These are phyloP conservation scores for Galium porrigens DNA, from an alignment of 305 asterid species.

Conservation along the genomic window DNA sequence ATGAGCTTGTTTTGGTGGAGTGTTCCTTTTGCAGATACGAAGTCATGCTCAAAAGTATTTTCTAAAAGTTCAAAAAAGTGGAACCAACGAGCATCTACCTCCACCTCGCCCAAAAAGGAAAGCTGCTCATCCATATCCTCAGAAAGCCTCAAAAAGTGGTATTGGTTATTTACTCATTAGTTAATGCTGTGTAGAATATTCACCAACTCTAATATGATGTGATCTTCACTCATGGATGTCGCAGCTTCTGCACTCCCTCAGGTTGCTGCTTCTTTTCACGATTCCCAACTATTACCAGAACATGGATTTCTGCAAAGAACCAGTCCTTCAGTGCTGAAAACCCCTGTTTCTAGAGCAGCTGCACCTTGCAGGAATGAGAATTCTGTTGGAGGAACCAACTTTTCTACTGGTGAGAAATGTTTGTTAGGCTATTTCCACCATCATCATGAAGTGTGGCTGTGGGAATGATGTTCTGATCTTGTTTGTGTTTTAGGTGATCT, in stretches of 20 bases:
- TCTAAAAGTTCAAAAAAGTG: slow-evolving; percentile 73
- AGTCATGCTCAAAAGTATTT: slow-evolving; percentile 95
- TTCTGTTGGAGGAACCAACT: slow-evolving; percentile 29
- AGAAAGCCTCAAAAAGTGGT: slow-evolving; percentile 77
- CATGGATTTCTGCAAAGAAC: slow-evolving; percentile 31
- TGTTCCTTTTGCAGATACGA: slow-evolving; percentile 51
- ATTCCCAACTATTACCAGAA: slow-evolving; percentile 36
- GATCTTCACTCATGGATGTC: slow-evolving; percentile 14
- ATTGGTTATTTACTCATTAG: background rate
- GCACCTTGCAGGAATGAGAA: slow-evolving; percentile 50
- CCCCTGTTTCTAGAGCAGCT: slow-evolving; percentile 30
- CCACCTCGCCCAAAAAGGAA: slow-evolving; percentile 96
- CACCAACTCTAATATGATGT: slow-evolving; percentile 11
- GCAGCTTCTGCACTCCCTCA: slow-evolving; percentile 46
- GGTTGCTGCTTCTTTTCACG: slow-evolving; percentile 35
- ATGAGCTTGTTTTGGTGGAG: slow-evolving; percentile 2
- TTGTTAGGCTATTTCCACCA: slow-evolving; percentile 7
- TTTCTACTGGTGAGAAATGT: slow-evolving; percentile 39
- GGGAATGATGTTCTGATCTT: slow-evolving; percentile 13
- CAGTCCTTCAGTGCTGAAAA: slow-evolving; percentile 31
- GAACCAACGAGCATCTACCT: slow-evolving; percentile 74
- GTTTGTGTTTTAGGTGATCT: slow-evolving; percentile 31
- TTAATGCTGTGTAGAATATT: slow-evolving; percentile 11
- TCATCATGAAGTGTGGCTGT: slow-evolving; percentile 1
- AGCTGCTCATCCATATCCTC: slow-evolving; percentile 94